A percentile compares a stretch with the other conserved stretches of the same genome.
These are phyloP conservation scores for Atractiella rhizophila DNA, from an alignment of 768 basidiomycete genomes.

Conservation along the genomic window DNA sequence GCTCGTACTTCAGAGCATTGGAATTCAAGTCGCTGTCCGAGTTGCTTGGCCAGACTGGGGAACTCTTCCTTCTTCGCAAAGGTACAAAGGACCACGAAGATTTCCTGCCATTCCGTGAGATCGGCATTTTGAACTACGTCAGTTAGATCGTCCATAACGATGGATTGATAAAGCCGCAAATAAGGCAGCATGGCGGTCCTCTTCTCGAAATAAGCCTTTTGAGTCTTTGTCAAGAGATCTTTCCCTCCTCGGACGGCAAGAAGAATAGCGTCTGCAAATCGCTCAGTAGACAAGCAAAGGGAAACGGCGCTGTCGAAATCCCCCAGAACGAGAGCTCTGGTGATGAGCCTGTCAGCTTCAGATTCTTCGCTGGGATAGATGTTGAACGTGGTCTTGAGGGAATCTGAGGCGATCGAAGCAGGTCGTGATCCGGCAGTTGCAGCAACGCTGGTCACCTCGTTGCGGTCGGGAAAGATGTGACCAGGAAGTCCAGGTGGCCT, in stretches of 20 bases:
- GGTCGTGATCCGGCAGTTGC: conserved; percentile 82
- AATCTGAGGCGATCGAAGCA: conserved; percentile 46
- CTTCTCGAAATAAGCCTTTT: conserved; percentile 76
- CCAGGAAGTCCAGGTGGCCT: conserved; percentile 23
- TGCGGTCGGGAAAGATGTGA: conserved; percentile 24
- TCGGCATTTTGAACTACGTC: conserved; percentile 95
- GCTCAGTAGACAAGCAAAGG: conserved; percentile 60
- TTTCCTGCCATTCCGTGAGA: conserved; percentile 78
- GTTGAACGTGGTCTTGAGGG: conserved; percentile 53
- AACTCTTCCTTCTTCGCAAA: conserved; percentile 73
- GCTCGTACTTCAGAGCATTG: too few species aligned
- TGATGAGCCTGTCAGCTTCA: conserved; percentile 63
- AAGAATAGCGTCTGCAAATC: conserved; percentile 83
- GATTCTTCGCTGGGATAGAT: conserved; percentile 73
- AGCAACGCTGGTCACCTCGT: conserved; percentile 67
- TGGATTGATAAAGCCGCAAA: conserved; percentile 76
- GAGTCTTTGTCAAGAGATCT: conserved; percentile 60
- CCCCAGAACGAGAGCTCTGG: conserved; percentile 81
- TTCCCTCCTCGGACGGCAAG: conserved; percentile 74
- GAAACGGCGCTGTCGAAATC: conserved; percentile 82
- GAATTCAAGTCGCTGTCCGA: conserved; percentile 73
- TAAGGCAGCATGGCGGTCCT: conserved; percentile 53
- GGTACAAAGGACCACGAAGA: conserved; percentile 86
- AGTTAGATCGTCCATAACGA: conserved; percentile 68
- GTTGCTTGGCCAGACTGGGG: conserved; percentile 59